Evolutionary conservation across 2,329 filamentous ascomycete genomes (phyloP).

Genomic region (Neonectria hederae): DNA sequence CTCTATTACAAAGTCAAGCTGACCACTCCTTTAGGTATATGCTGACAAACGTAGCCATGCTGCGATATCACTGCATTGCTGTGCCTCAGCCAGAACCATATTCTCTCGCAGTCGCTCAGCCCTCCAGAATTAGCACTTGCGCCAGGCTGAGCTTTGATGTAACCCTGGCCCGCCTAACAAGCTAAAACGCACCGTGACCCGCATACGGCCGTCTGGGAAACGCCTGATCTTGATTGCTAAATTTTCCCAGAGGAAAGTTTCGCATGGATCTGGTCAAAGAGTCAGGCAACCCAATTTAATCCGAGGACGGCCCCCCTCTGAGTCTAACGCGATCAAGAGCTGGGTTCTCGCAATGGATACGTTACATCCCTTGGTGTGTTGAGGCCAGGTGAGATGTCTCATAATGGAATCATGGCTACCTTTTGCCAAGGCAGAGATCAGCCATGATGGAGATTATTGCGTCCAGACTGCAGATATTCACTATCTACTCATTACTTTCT

Average conservation of each 20-base stretch:
- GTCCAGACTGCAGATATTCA: background rate
- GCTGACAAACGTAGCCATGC: constrained; percentile 15
- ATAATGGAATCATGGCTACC: background rate
- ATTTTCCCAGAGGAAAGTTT: constrained; percentile 3
- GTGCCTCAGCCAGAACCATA: constrained; percentile 14
- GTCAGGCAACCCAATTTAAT: constrained; percentile 8
- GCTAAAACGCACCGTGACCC: constrained; percentile 17
- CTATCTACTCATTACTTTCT: background rate
- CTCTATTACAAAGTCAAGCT: constrained; percentile 3
- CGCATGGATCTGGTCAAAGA: background rate
- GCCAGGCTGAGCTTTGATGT: background rate
- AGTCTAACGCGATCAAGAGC: background rate
- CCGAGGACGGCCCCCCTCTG: background rate
- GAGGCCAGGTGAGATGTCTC: background rate
- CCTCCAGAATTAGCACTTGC: constrained; percentile 10
- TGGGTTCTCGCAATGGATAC: background rate
- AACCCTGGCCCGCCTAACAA: constrained; percentile 11
- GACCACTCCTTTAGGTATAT: background rate
- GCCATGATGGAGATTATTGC: background rate
- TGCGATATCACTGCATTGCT: constrained; percentile 12
- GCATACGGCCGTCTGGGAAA: constrained; percentile 12
- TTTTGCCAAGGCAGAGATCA: background rate
- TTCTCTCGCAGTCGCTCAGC: constrained; percentile 6
- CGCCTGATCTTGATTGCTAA: constrained; percentile 10
- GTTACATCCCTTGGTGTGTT: background rate